These are phyloP conservation scores for Rhytidhysteron rufulum DNA, from an alignment of 2,329 filamentous ascomycete species.

Conservation along the genomic window DNA sequence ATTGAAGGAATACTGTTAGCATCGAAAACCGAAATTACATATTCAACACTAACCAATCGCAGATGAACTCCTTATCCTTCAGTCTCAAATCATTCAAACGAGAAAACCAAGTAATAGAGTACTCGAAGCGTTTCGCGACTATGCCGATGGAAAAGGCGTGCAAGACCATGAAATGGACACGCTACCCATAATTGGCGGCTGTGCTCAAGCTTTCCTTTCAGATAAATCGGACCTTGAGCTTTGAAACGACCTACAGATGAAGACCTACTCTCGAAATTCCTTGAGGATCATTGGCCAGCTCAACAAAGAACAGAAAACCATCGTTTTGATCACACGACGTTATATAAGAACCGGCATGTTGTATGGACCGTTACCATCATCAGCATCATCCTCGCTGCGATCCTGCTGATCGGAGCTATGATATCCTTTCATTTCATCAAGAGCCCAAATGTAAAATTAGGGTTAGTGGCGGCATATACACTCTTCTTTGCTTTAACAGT, in stretches of 20 bases:
- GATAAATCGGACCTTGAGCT: conserved; percentile 1
- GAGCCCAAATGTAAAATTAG: conserved; percentile 3
- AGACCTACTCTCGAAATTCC: conserved; percentile 8
- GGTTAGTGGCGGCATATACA: conserved; percentile 6
- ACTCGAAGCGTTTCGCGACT: not conserved
- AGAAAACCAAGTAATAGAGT: conserved; percentile 1
- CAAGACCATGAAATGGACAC: not conserved
- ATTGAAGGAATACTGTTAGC: conserved; percentile 8
- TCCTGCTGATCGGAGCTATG: conserved; percentile 6
- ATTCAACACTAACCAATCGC: too few relatives aligned
- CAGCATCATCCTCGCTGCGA: conserved; percentile 4
- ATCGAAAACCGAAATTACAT: too few relatives aligned
- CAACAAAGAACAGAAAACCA: not conserved
- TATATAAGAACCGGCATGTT: not conserved
- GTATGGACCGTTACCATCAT: not conserved
- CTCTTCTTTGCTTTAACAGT: conserved; percentile 4
- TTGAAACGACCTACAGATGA: conserved; percentile 1
- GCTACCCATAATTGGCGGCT: not conserved
- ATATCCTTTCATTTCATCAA: conserved; percentile 3
- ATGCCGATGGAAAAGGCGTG: not conserved
- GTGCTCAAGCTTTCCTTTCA: not conserved
- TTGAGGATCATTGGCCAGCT: conserved; percentile 11
- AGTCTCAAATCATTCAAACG: not conserved
- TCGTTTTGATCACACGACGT: not conserved
- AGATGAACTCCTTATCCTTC: not conserved